A percentile compares a stretch with the other conserved stretches of the same genome.
Evolutionary conservation across 129 eudicot species (phyloP).

Genomic region (Pittosporum tobira): DNA sequence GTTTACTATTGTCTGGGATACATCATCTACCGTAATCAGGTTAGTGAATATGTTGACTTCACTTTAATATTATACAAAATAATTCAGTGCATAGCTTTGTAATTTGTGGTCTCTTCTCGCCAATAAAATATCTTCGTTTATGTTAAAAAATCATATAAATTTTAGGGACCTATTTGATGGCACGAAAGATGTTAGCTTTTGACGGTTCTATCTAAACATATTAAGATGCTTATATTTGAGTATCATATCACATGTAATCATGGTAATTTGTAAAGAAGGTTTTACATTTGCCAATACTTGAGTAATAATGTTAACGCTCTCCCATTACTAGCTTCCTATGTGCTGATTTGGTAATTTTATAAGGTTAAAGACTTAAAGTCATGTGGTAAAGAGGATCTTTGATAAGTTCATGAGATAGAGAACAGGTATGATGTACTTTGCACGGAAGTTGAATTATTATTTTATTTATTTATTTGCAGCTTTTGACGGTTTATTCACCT

Average conservation of each 20-base stretch:
- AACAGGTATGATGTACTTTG: no score
- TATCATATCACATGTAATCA: neutral
- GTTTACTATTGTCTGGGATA: conserved; percentile 80
- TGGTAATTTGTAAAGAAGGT: neutral
- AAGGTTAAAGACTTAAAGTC: no score
- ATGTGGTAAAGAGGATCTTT: no score
- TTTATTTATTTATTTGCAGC: conserved; percentile 42
- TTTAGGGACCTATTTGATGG: neutral
- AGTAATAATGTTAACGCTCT: neutral
- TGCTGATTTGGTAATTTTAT: conserved; percentile 1
- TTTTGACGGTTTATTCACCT: conserved; percentile 67
- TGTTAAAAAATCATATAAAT: no score
- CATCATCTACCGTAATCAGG: conserved; percentile 80
- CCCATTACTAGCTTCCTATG: neutral
- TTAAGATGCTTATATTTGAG: neutral
- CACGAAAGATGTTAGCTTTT: neutral
- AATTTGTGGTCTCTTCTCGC: neutral
- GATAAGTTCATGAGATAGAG: no score
- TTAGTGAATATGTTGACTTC: conserved; percentile 20
- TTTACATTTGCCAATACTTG: no score
- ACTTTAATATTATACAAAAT: neutral
- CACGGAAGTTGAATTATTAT: neutral
- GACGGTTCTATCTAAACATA: neutral
- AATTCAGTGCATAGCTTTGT: neutral
- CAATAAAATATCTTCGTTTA: no score